Percentiles rank a stretch among this genome's conserved stretches.
Evolutionary conservation across 164 flowering plant species (phyloP).

Genomic region (grape (Vitis vinifera)): ASM3070453v1 NC_081816.1:6978501-6979000

Average conservation of each 20-base stretch:
- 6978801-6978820: not conserved
- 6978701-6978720: not conserved
- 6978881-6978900: slow-evolving; percentile 88
- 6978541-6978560: too few relatives aligned
- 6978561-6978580: too few relatives aligned
- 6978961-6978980: slow-evolving; percentile 86
- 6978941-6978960: slow-evolving; percentile 93
- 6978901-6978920: slow-evolving; percentile 90
- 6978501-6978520: not conserved
- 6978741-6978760: not conserved
- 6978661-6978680: not conserved
- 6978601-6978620: not conserved
- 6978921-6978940: slow-evolving; percentile 93
- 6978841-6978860: slow-evolving; percentile 94
- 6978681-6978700: not conserved
- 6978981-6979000: slow-evolving; percentile 99
- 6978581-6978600: not conserved
- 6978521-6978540: not conserved
- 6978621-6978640: not conserved
- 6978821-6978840: slow-evolving; percentile 93
- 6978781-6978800: not conserved
- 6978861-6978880: slow-evolving; percentile 93
- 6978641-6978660: not conserved
- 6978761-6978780: not conserved
- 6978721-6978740: too few relatives aligned